These are phyloP conservation scores for Penicillium freii DNA, from an alignment of 2,329 filamentous ascomycete genomes.

Conservation along the genomic window DNA sequence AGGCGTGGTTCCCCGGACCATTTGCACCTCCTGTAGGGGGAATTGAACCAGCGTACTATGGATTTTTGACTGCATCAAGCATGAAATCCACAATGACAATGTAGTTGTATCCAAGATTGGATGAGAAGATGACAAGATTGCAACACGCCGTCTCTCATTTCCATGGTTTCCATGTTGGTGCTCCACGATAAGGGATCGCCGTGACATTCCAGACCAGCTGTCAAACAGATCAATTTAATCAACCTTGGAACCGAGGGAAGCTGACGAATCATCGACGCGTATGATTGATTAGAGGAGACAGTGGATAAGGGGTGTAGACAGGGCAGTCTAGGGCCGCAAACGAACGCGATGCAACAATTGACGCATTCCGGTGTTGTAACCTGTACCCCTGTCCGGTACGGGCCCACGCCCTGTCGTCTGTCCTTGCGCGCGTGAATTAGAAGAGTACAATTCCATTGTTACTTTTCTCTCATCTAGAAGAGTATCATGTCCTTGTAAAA, in stretches of 20 bases:
- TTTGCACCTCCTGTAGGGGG: conserved; percentile 10
- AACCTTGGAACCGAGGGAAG: not conserved
- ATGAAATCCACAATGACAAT: not conserved
- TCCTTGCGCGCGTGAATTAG: not conserved
- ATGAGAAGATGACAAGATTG: conserved; percentile 1
- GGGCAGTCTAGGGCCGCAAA: conserved; percentile 12
- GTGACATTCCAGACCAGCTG: conserved; percentile 19
- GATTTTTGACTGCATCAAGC: conserved; percentile 12
- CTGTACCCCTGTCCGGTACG: conserved; percentile 16
- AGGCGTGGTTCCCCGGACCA: conserved; percentile 18
- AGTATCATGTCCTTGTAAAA: no score
- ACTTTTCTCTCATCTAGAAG: not conserved
- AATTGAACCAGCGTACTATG: not conserved
- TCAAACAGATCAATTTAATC: conserved; percentile 12
- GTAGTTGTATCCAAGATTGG: not conserved
- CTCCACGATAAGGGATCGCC: conserved; percentile 15
- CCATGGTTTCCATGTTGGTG: conserved; percentile 17
- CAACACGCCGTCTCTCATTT: conserved; percentile 15
- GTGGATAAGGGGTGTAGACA: not conserved
- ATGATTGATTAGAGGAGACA: not conserved
- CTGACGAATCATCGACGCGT: not conserved
- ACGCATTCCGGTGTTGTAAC: conserved; percentile 17
- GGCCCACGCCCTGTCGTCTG: not conserved
- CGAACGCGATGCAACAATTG: conserved; percentile 15
- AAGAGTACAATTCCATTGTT: not conserved